Percentiles rank a stretch among this genome's conserved stretches.
phyloP scores from a whole-genome alignment of 106 monocot genomes.

The Gastrodia elata region DNA sequence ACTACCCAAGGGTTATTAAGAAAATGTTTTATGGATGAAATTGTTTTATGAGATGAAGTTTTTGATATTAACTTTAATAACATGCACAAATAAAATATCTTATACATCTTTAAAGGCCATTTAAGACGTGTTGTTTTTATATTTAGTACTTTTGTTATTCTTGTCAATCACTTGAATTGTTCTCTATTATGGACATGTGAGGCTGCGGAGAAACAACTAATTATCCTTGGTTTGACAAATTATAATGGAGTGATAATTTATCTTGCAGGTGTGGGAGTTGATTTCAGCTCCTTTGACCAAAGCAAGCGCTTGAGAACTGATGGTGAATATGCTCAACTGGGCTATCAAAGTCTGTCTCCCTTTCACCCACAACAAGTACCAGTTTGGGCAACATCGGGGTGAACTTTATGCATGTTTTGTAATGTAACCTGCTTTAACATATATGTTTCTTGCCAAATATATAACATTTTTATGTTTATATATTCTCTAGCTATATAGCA shows the following conservation, averaged over 20 bases:
- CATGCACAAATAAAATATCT: too few species aligned
- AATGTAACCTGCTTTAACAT: neutral
- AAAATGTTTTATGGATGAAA: too few species aligned
- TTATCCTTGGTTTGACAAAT: too few species aligned
- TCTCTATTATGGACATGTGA: too few species aligned
- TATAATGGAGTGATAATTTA: neutral
- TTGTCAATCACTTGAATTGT: too few species aligned
- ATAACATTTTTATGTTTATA: neutral
- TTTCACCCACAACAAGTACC: conserved; percentile 37
- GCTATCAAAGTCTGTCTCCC: conserved; percentile 55
- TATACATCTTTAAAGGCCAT: too few species aligned
- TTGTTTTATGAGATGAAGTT: too few species aligned
- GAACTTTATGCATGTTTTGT: conserved; percentile 6
- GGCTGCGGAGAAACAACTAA: too few species aligned
- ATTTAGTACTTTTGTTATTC: too few species aligned
- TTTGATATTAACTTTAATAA: too few species aligned
- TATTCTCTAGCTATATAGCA: conserved; percentile 47
- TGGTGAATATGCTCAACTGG: conserved; percentile 66
- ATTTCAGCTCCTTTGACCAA: conserved; percentile 63
- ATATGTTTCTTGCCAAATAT: neutral
- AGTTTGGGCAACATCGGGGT: conserved; percentile 76
- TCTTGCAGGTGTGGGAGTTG: conserved; percentile 56
- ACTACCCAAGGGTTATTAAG: too few species aligned
- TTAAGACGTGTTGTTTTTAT: too few species aligned
- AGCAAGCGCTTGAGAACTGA: conserved; percentile 84